Evolutionary conservation across 2,329 filamentous ascomycete species (phyloP).

Genomic region (Fusarium agapanthi): DNA sequence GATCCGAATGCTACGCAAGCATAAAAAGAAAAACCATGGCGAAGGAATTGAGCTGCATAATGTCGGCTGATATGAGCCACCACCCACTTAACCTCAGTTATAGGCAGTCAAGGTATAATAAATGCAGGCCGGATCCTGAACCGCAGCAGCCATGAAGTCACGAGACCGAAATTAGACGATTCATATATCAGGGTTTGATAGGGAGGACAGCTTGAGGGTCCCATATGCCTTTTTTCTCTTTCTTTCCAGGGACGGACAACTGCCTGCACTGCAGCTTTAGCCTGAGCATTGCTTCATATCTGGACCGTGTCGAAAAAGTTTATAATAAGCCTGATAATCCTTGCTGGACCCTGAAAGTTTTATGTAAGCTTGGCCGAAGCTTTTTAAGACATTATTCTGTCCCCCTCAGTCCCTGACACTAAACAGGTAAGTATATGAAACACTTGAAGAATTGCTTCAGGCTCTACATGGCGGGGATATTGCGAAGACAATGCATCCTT

Average conservation of each 20-base stretch:
- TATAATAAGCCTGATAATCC: not conserved
- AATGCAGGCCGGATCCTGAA: not conserved
- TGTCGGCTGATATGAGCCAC: not conserved
- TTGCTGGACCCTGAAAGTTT: constrained; percentile 3
- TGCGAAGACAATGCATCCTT: not conserved
- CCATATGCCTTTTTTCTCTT: not conserved
- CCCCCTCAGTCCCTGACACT: not conserved
- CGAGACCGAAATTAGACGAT: not conserved
- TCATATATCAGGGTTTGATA: not conserved
- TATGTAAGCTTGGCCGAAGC: constrained; percentile 1
- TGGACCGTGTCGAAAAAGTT: not conserved
- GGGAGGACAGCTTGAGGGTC: not conserved
- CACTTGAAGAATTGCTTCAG: not conserved
- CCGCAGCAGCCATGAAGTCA: not conserved
- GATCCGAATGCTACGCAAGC: not conserved
- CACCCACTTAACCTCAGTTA: not conserved
- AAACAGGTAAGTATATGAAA: not conserved
- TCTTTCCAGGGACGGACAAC: not conserved
- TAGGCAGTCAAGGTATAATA: not conserved
- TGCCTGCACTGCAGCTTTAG: not conserved
- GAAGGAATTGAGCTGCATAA: not conserved
- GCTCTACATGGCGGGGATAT: too few relatives aligned
- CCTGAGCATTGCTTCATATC: not conserved
- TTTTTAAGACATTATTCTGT: not conserved
- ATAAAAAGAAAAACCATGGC: not conserved